phyloP scores from a whole-genome alignment of 2,329 filamentous ascomycete genomes.

The Colletotrichum gloeosporioides region DNA sequence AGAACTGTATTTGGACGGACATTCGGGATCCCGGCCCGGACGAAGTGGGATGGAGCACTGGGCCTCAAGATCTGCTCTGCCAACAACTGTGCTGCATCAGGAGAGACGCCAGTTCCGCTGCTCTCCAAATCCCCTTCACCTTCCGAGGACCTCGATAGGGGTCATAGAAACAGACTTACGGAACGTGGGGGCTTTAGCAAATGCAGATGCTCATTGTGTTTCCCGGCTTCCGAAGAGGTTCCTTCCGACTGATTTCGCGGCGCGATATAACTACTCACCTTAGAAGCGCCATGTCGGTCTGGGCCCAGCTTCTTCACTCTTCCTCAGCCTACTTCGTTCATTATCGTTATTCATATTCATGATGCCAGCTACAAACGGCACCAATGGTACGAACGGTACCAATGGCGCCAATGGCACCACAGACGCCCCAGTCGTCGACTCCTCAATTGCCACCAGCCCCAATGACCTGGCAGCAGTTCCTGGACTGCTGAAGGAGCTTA shows the following conservation, averaged over 20 bases:
- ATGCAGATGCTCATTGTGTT: background rate
- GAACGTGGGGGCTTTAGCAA: background rate
- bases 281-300: background rate
- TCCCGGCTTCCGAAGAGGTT: background rate
- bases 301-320: background rate
- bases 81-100: background rate
- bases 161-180: background rate
- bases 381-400: background rate
- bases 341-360: background rate
- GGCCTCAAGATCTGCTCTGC: background rate
- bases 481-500: constrained; percentile 13
- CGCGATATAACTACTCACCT: background rate
- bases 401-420: background rate
- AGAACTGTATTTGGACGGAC: background rate
- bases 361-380: background rate
- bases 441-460: constrained; percentile 20
- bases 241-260: background rate
- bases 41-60: background rate
- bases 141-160: background rate
- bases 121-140: background rate
- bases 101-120: background rate
- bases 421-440: background rate
- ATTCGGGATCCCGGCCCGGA: background rate
- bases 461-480: constrained; percentile 21
- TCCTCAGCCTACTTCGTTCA: background rate